Evolutionary conservation across 2,329 filamentous ascomycete genomes (phyloP), one percentile per base, ranked within the genome.

Genomic region (Trichoderma oligosporum): DNA sequence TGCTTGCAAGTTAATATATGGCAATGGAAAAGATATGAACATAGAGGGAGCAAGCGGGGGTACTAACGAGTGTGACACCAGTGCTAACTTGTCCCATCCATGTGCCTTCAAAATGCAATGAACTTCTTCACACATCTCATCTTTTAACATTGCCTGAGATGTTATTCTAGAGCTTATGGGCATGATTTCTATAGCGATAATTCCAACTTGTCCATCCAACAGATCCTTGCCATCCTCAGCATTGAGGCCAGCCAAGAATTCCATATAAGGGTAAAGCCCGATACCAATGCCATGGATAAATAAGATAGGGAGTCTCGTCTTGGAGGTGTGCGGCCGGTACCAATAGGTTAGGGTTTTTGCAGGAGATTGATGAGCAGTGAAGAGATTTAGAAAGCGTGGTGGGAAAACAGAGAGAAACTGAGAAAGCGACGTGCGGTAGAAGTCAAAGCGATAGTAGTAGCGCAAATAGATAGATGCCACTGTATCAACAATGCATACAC

Each of bases 261-360:
- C 71, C 18, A 78, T 73, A 61, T 86, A 84, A 0, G 82, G 78
- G 61, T 81, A 78, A 3, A 86, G 62, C 2, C 67, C 67, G 27
- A 69, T 44, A 68, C 83, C 82, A 55, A 86, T 85, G 27, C 84
- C 83, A 61, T 87, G 83, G 25, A 87, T 77, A 66, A 84, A 86
- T 5, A 87, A 68, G 12, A 87, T 67, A 0, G 83, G 83, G 2
- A 82, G 73, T 39, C 76, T 75, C 1, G 74, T 80, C 56, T 76
- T 78, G 2, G 83, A 84, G 0, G 77, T 84, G 61, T 87, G 84
- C 8, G 78, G 78, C 24, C 79, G 77, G 62, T 83, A 74, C 82
- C 82, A 86, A 70, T 86, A 86, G 35, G 77, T 78, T 2, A 83
- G 68, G 12, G 74, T 68, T 41, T 74, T 71, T 0, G 75, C 76